Evolutionary conservation across 441 rosid species (phyloP).

Genomic region (Syzygium syzygioides): DNA sequence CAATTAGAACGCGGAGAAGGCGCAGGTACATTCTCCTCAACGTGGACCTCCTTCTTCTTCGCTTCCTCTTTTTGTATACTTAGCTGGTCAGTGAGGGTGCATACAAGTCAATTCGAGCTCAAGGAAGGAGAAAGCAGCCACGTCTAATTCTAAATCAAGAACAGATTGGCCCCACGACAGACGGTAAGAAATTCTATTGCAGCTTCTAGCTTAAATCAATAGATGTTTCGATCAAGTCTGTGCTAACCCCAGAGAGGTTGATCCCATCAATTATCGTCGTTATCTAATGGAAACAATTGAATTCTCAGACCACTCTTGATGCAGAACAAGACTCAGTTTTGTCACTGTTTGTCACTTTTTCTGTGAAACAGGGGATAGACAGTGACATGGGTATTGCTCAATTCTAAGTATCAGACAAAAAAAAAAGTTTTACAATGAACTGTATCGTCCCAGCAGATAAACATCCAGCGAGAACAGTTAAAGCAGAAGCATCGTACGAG

Average conservation of each 20-base stretch:
- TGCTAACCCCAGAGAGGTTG: background rate
- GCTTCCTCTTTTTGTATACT: constrained; percentile 88
- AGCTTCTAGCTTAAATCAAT: background rate
- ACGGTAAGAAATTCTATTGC: background rate
- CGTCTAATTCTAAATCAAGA: background rate
- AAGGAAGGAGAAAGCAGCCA: background rate
- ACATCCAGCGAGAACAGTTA: background rate
- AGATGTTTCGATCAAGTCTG: background rate
- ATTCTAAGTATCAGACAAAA: background rate
- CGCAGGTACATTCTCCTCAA: constrained; percentile 83
- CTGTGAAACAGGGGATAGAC: background rate
- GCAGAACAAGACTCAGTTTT: background rate
- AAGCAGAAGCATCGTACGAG: constrained; percentile 28
- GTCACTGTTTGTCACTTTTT: background rate
- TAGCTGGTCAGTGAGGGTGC: constrained; percentile 28
- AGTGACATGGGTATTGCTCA: background rate
- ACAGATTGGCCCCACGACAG: background rate
- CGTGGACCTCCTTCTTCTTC: constrained; percentile 87
- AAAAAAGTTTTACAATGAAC: background rate
- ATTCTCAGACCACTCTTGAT: background rate
- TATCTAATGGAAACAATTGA: background rate
- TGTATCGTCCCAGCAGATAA: background rate
- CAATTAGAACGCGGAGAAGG: constrained; percentile 92
- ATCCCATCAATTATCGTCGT: background rate
- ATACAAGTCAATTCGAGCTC: background rate